A percentile compares a stretch with the other conserved stretches of the same genome.
Conservation (phyloP, 2,329 filamentous ascomycete genomes). For the Tolypocladium album region DNA sequence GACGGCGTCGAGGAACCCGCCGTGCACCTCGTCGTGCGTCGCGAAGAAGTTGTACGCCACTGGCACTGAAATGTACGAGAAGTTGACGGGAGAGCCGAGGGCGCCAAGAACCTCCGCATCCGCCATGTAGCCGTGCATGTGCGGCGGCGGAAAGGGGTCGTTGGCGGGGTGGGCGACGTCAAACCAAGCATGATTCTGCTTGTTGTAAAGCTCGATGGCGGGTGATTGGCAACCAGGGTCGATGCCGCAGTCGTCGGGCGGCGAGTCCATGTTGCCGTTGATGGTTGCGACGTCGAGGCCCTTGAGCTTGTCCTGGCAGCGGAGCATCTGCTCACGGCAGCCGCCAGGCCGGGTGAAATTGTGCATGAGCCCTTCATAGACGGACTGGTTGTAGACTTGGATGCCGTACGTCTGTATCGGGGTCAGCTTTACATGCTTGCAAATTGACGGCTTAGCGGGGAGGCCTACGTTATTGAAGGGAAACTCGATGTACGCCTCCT, state of each 20-base stretch:
- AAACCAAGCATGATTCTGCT: conserved; percentile 42
- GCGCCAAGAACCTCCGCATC: conserved; percentile 42
- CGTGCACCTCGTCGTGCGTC: conserved; percentile 47
- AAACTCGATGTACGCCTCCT: conserved; percentile 43
- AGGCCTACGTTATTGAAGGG: conserved; percentile 46
- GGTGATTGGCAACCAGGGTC: conserved; percentile 40
- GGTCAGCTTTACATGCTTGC: background rate
- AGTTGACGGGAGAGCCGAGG: conserved; percentile 53
- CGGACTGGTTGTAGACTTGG: conserved; percentile 39
- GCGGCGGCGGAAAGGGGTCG: conserved; percentile 54
- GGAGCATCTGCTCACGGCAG: conserved; percentile 40
- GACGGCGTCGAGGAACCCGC: conserved; percentile 37
- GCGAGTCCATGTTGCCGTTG: conserved; percentile 16
- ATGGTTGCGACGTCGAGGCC: conserved; percentile 39
- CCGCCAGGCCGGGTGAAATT: conserved; percentile 26
- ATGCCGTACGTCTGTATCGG: conserved; percentile 41
- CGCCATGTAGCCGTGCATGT: conserved; percentile 53
- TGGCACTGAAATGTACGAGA: conserved; percentile 31
- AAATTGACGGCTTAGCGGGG: background rate
- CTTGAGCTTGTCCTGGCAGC: conserved; percentile 38
- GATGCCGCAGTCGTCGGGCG: conserved; percentile 29
- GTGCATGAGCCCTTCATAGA: conserved; percentile 15
- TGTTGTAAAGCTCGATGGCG: conserved; percentile 44
- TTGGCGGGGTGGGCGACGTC: conserved; percentile 45
- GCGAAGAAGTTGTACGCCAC: conserved; percentile 44